These are phyloP conservation scores for Schwanniomyces occidentalis DNA, from an alignment of 805 yeast genomes.

Conservation along the genomic window DNA sequence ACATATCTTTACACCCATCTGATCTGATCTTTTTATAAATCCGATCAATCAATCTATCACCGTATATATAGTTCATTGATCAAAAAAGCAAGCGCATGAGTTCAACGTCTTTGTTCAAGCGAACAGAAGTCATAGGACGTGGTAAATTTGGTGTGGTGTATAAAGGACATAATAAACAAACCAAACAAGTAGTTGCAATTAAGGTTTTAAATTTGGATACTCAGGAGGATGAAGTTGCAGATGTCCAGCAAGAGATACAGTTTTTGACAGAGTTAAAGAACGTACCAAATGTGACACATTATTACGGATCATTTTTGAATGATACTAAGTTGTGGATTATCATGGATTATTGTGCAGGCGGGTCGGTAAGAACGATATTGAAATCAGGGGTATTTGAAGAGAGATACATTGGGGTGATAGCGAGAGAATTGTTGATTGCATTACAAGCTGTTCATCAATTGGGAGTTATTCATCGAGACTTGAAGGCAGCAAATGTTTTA, in stretches of 20 bases:
- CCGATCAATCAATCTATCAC: no score
- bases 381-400: conserved; percentile 90
- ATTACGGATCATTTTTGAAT: conserved; percentile 82
- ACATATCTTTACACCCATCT: no score
- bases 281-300: conserved; percentile 90
- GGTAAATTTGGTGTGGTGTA: conserved; percentile 98
- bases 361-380: conserved; percentile 81
- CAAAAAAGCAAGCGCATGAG: no score
- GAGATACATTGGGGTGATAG: conserved; percentile 74
- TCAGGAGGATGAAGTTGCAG: conserved; percentile 89
- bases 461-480: conserved; percentile 94
- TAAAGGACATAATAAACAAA: conserved; percentile 71
- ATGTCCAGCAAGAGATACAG: conserved; percentile 90
- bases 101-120: conserved; percentile 49
- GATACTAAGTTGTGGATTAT: conserved; percentile 96
- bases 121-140: conserved; percentile 90
- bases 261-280: conserved; percentile 78
- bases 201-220: conserved; percentile 91
- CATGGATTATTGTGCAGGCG: conserved; percentile 98
- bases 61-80: no score
- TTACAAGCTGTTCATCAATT: conserved; percentile 78
- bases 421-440: conserved; percentile 79
- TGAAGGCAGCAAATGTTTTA: conserved; percentile 93
- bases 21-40: no score
- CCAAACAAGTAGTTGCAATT: conserved; percentile 84